Percentiles rank a stretch among this genome's conserved stretches.
phyloP scores from a whole-genome alignment of 2,329 filamentous ascomycete genomes.

The Aspergillus arachidicola region DNA sequence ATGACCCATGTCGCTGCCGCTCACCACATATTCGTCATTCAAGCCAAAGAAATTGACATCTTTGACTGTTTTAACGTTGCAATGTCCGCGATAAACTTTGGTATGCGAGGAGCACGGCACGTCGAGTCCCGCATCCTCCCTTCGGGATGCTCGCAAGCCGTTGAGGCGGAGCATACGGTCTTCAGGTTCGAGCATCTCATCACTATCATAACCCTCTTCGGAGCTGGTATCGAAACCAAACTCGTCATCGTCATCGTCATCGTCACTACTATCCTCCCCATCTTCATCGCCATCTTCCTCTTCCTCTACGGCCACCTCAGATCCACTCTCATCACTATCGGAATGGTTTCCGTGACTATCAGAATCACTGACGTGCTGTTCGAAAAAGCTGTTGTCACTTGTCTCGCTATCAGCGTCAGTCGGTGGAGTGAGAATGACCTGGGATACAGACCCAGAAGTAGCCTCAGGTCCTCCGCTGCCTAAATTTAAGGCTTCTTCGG shows the following conservation, averaged over 20 bases:
- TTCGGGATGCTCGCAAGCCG: constrained; percentile 51
- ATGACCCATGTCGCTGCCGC: constrained; percentile 67
- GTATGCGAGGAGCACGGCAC: constrained; percentile 61
- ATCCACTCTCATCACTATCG: constrained; percentile 8
- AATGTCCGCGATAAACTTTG: constrained; percentile 63
- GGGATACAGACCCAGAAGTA: neutral
- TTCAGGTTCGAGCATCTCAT: constrained; percentile 33
- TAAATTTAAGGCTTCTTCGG: neutral
- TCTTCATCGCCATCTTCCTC: constrained; percentile 33
- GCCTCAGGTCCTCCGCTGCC: constrained; percentile 13
- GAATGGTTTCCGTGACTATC: constrained; percentile 6
- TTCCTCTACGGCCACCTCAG: constrained; percentile 23
- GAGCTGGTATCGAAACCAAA: constrained; percentile 35
- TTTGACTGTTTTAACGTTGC: constrained; percentile 69
- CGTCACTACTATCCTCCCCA: constrained; percentile 25
- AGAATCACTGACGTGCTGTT: neutral
- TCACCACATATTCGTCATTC: constrained; percentile 69
- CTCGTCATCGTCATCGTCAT: constrained; percentile 23
- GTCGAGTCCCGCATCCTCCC: constrained; percentile 56
- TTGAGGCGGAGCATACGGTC: constrained; percentile 50
- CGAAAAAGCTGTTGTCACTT: constrained; percentile 19
- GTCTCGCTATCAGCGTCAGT: constrained; percentile 16
- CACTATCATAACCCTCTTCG: constrained; percentile 35
- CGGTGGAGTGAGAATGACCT: neutral
- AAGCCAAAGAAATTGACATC: constrained; percentile 70